phyloP scores from a whole-genome alignment of 192 early-diverging fungal genomes.

The Backusella westeae region DNA sequence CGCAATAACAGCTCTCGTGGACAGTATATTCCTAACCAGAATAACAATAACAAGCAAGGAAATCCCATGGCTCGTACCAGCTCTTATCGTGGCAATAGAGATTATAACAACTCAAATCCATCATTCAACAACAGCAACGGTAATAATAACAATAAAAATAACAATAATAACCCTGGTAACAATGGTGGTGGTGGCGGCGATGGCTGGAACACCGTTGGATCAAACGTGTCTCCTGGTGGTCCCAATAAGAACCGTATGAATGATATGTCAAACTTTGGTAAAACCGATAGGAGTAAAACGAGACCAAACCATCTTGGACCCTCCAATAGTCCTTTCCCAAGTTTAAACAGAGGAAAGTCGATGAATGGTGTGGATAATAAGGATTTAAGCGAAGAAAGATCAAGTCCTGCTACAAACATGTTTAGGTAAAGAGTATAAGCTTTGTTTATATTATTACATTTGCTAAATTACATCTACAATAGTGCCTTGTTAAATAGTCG shows the following conservation, averaged over 20 bases:
- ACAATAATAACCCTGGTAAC: background rate
- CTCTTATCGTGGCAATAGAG: slow-evolving; percentile 49
- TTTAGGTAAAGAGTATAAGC: slow-evolving; percentile 20
- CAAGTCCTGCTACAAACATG: slow-evolving; percentile 29
- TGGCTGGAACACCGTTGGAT: slow-evolving; percentile 70
- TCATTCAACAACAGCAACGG: background rate
- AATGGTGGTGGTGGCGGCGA: slow-evolving; percentile 50
- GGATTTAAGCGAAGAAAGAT: slow-evolving; percentile 9
- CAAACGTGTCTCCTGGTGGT: slow-evolving; percentile 39
- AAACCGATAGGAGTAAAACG: slow-evolving; percentile 57
- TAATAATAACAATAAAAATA: slow-evolving; percentile 11
- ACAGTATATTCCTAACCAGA: slow-evolving; percentile 7
- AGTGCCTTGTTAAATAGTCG: slow-evolving; percentile 12
- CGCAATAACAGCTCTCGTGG: slow-evolving; percentile 62
- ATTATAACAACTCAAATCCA: slow-evolving; percentile 13
- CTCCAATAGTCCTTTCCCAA: slow-evolving; percentile 24
- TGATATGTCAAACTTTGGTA: slow-evolving; percentile 76
- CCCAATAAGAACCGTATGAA: slow-evolving; percentile 24
- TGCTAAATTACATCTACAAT: background rate
- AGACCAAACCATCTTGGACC: slow-evolving; percentile 55
- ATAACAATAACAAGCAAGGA: slow-evolving; percentile 9
- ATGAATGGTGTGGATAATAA: slow-evolving; percentile 19
- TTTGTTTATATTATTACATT: background rate
- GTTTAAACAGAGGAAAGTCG: slow-evolving; percentile 15
- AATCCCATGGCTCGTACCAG: slow-evolving; percentile 53